Evolutionary conservation across 257 asterid species (phyloP).

Genomic region (Coffea eugenioides): DNA sequence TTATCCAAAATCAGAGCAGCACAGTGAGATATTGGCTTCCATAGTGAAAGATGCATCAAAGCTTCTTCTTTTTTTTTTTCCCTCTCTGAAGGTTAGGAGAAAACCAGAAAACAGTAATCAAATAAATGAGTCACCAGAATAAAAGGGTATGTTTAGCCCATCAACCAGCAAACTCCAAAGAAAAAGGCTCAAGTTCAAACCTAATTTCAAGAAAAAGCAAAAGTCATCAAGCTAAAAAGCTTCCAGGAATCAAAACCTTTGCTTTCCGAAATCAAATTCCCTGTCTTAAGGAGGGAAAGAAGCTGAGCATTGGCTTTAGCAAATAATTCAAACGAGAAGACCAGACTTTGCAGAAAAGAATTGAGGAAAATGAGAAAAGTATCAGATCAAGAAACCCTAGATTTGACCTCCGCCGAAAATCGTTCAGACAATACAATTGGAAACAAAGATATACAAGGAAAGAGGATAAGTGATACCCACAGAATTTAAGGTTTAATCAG

Average conservation of each 20-base stretch:
- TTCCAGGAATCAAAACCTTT: constrained; percentile 62
- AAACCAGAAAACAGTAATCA: constrained; percentile 27
- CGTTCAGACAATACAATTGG: constrained; percentile 1
- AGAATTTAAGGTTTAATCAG: constrained; percentile 15
- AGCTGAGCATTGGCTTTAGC: constrained; percentile 36
- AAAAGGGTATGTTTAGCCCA: constrained; percentile 46
- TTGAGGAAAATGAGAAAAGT: constrained; percentile 12
- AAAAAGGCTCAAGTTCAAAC: constrained; percentile 42
- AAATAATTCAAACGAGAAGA: constrained; percentile 42
- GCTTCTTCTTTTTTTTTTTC: constrained; percentile 22
- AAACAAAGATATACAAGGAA: constrained; percentile 7
- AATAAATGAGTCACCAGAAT: constrained; percentile 28
- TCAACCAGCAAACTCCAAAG: constrained; percentile 44
- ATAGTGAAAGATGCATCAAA: constrained; percentile 93
- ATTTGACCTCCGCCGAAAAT: constrained; percentile 30
- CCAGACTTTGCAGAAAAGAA: constrained; percentile 23
- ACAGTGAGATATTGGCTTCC: constrained; percentile 98
- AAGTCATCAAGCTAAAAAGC: constrained; percentile 64
- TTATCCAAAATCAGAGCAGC: constrained; percentile 92
- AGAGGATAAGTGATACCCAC: constrained; percentile 5
- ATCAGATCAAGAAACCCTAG: constrained; percentile 60
- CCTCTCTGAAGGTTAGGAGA: constrained; percentile 25
- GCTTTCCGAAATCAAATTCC: constrained; percentile 58
- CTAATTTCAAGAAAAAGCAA: constrained; percentile 54
- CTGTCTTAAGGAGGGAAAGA: constrained; percentile 53